phyloP scores from a whole-genome alignment of 2,329 filamentous ascomycete genomes.

The Zymoseptoria crescenta region DNA sequence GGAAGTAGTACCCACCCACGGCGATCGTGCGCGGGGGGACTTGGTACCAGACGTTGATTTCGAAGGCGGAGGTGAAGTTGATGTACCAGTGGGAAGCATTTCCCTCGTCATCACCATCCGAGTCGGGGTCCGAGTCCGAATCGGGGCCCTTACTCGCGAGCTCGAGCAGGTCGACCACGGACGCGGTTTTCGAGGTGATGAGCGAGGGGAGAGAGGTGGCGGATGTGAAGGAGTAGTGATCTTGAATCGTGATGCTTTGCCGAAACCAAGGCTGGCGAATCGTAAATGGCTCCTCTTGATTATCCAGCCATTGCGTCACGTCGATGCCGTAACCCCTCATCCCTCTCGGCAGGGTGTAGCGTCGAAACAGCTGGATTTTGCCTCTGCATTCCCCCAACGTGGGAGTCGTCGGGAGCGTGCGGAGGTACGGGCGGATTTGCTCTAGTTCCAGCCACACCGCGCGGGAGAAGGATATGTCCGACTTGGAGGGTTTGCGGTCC shows the following conservation, averaged over 20 bases:
- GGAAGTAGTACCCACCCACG: constrained; percentile 36
- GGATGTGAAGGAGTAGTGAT: constrained; percentile 40
- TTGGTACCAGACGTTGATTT: constrained; percentile 34
- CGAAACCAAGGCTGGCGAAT: constrained; percentile 33
- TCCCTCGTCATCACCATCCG: not conserved
- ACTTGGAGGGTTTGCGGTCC: constrained; percentile 26
- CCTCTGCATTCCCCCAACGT: constrained; percentile 27
- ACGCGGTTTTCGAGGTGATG: constrained; percentile 34
- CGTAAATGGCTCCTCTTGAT: constrained; percentile 28
- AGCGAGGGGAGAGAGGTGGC: constrained; percentile 33
- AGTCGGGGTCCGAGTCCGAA: constrained; percentile 4
- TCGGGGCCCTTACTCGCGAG: too few relatives aligned
- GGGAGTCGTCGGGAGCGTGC: constrained; percentile 29
- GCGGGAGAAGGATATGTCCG: constrained; percentile 31
- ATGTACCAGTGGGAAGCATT: constrained; percentile 32
- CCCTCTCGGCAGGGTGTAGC: constrained; percentile 19
- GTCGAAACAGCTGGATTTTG: constrained; percentile 31
- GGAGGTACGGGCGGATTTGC: constrained; percentile 24
- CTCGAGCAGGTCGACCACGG: constrained; percentile 34
- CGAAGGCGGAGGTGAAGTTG: constrained; percentile 41
- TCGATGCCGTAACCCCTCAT: constrained; percentile 27
- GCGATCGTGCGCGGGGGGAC: constrained; percentile 33
- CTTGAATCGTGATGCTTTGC: constrained; percentile 37
- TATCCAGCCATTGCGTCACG: constrained; percentile 30
- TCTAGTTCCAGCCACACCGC: constrained; percentile 28